Percentiles rank a stretch among this genome's conserved stretches.
These are phyloP conservation scores for Aspergillus wentii DNA, from an alignment of 495 filamentous ascomycete species.

Conservation along the genomic window DNA sequence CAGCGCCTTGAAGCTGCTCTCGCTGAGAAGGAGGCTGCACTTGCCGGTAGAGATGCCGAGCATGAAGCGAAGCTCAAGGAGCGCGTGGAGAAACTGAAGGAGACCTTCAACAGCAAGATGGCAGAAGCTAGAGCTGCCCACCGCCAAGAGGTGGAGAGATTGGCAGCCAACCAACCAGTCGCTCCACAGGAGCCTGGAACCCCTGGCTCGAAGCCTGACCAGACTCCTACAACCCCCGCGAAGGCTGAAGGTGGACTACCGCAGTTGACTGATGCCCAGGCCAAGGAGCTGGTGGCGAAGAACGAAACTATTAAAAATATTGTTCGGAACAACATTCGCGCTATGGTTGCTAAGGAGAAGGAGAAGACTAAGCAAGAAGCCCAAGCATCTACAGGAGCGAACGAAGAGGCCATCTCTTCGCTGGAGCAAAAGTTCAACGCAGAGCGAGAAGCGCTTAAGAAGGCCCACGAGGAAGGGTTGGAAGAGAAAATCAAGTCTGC, in stretches of 20 bases:
- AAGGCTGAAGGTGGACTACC: constrained; percentile 26
- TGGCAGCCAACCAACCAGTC: constrained; percentile 55
- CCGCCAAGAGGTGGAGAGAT: constrained; percentile 56
- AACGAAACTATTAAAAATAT: constrained; percentile 64
- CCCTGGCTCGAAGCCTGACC: constrained; percentile 19
- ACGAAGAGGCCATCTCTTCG: constrained; percentile 24
- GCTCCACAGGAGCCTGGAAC: constrained; percentile 48
- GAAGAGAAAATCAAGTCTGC: constrained; percentile 42
- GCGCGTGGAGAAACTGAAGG: constrained; percentile 69
- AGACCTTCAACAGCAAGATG: constrained; percentile 63
- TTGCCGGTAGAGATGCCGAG: constrained; percentile 36
- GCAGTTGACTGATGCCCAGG: constrained; percentile 54
- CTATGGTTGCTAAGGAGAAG: constrained; percentile 48
- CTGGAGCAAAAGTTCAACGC: constrained; percentile 47
- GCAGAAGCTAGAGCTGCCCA: constrained; percentile 52
- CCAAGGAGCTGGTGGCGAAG: constrained; percentile 56
- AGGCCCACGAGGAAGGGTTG: constrained; percentile 38
- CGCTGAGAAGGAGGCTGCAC: constrained; percentile 38
- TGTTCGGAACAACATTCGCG: constrained; percentile 61
- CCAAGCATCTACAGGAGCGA: constrained; percentile 17
- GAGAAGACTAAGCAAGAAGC: constrained; percentile 53
- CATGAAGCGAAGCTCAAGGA: constrained; percentile 56
- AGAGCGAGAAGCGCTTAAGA: constrained; percentile 60
- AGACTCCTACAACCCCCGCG: constrained; percentile 32
- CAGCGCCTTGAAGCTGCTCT: constrained; percentile 45